Base-by-base conservation (phyloP, 2,329 filamentous ascomycete genomes). In the Metarhizium brunneum region DNA sequence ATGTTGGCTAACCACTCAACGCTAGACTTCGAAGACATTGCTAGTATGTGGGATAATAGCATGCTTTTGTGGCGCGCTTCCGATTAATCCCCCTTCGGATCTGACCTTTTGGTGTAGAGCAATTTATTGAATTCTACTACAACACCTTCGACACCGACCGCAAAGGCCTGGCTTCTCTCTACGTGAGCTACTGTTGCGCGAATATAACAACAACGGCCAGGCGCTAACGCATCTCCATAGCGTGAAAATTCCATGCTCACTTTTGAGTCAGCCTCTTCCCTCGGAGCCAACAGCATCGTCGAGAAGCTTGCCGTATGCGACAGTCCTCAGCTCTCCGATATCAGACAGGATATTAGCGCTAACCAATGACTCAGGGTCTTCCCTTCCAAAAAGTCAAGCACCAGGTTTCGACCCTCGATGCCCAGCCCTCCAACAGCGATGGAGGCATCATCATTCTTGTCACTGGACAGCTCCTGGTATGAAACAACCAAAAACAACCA, bases 101-200 rank as follows among this genome's bases (percentile, higher is more conserved):
- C 56, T 58, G 36, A 58, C 38, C 8, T 18, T 32, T 14, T n/a
- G 48, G 49, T 57, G 62, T 51, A 96, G 92, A 86, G 71, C 83
- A 95, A 75, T 96, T 97, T 74, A 86, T 92, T 63, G 69, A 85
- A 58, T 92, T 87, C 79, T 97, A 96, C 84, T 96, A 96, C 82
- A 79, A 86, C 67, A 86, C 85, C 58, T 96, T 96, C 74, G 91
- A 96, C 71, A 60, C 68, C 59, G 80, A 92, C 73, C 86, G 91
- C 66, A 73, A 74, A 55, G 65, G 69, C 53, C 81, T 96, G 47
- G 74, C 72, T 14, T 67, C 74, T 59, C 89, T 96, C 76, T 97
- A 96, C 79, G 92, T 96, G 83, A 69, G 88, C 66, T 32, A n/a
- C 6, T 18, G 43, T 32, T 38, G 25, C 30, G 10, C 18, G 38